Base-by-base conservation (phyloP, 148 eudicot genomes). In the Rhododendron ovatum region DNA sequence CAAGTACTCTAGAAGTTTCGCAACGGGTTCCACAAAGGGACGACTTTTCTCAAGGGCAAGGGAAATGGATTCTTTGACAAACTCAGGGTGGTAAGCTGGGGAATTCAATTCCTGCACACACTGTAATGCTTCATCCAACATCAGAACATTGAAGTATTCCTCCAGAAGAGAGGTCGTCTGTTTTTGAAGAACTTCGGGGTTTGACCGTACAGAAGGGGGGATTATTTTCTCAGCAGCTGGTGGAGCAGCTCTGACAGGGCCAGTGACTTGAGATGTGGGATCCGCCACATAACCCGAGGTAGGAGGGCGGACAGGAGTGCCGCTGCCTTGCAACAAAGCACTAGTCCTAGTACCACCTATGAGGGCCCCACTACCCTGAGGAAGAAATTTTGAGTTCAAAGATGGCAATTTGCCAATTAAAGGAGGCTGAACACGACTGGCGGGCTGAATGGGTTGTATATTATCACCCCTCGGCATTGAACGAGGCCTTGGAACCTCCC, bases 401-500 rank as follows among this genome's bases (percentile, higher is more conserved):
- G 90, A 76, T 9, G 98, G 87, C n/a, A 95, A 53, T 86, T 89
- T 97, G 35, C 90, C 89, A 7, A 89, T 83, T 30, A 88, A 85
- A 37, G 96, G 92, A 41, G 93, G 89, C 85, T 88, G 96, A 79
- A 83, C 84, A 71, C 94, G 96, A 15, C 88, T 91, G 33, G 84
- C 83, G 0, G 86, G 45, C 57, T 88, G 91, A 79, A 71, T 78
- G 4, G 84, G 84, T 6, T 80, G 86, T 5, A 89, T 67, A 22
- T 17, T 80, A 80, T 89, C 88, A 7, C 93, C 96, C 83, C 93
- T 92, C 10, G 93, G 90, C 95, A 92, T 90, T 7, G 98, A 88
- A 47, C 98, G 91, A 81, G 90, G 87, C 86, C 93, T 91, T 11
- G 92, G 94, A 81, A 95, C 92, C 88, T 95, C 99, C 99, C 99